Percentiles rank a stretch among this genome's conserved stretches.
These are phyloP conservation scores for Cladorrhinum samala DNA, from an alignment of 495 filamentous ascomycete species.

Conservation along the genomic window DNA sequence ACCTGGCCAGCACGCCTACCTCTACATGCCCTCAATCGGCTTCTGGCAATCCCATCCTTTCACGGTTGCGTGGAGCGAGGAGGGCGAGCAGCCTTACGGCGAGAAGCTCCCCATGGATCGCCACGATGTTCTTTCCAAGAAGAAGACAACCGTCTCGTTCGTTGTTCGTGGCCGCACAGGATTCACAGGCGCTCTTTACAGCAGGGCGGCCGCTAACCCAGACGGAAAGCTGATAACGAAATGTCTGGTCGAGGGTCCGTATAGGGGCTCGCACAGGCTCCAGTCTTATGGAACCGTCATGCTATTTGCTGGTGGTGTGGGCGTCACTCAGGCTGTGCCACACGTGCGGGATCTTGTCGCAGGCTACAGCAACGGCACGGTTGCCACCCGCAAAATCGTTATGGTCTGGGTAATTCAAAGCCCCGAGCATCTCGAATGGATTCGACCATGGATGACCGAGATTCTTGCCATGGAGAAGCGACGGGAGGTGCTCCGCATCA, in stretches of 20 bases:
- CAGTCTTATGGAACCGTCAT: slow-evolving; percentile 80
- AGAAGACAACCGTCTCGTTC: slow-evolving; percentile 66
- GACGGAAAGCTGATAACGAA: slow-evolving; percentile 53
- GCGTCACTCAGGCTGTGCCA: slow-evolving; percentile 82
- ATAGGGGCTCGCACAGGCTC: slow-evolving; percentile 61
- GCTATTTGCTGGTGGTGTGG: slow-evolving; percentile 80
- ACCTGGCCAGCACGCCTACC: slow-evolving; percentile 73
- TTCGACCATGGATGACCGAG: slow-evolving; percentile 90
- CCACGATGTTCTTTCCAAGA: slow-evolving; percentile 50
- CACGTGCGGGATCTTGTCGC: slow-evolving; percentile 68
- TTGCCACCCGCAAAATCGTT: slow-evolving; percentile 71
- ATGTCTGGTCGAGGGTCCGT: slow-evolving; percentile 76
- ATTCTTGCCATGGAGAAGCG: slow-evolving; percentile 79
- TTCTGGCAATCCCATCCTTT: slow-evolving; percentile 66
- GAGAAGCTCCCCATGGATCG: slow-evolving; percentile 52
- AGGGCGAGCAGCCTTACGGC: slow-evolving; percentile 37
- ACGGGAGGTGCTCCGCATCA: slow-evolving; percentile 73
- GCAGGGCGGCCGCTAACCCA: slow-evolving; percentile 54
- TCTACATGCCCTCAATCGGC: slow-evolving; percentile 72
- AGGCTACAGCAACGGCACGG: slow-evolving; percentile 60
- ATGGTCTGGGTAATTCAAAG: slow-evolving; percentile 88
- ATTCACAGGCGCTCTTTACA: slow-evolving; percentile 73
- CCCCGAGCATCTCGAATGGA: slow-evolving; percentile 87
- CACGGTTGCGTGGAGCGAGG: slow-evolving; percentile 59
- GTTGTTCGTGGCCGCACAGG: slow-evolving; percentile 73